Evolutionary conservation across 1,284 basidiomycete species (phyloP), one percentile per base, ranked within the genome.

Genomic region (Entoloma clypeatum): DNA sequence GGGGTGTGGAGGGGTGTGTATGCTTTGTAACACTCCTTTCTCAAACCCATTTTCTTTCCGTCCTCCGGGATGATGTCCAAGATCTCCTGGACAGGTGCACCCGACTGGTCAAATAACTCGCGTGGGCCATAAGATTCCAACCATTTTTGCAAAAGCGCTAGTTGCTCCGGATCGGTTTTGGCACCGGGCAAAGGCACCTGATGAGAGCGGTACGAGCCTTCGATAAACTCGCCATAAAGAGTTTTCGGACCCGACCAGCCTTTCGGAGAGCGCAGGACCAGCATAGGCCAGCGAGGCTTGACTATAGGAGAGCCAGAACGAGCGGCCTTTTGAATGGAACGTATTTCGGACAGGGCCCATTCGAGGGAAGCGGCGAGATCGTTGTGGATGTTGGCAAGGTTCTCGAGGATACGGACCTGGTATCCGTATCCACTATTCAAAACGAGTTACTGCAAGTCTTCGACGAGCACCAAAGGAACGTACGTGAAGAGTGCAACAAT

Each of bases 271-370:
- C 88, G 78, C 39, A 93, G 68, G 54, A 92, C 77, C 49, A 93
- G 69, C 56, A 93, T 75, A 3, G 91, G 91, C 87, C 87, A 93
- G 33, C 87, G 74, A 11, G 91, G 89, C 64, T 92, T 92, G 30
- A 79, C 67, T 48, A 90, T 80, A 5, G 89, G 80, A 7, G 80
- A 75, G 1, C 86, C 87, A 7, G 64, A 67, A 27, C 90, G 77
- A 5, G 92, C 91, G 1, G 85, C 86, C 0, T 61, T 60, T 61
- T 95, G 91, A 39, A 93, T 92, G 52, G 74, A 78, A 52, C 66
- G 72, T 52, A 92, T 91, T 62, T 90, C 85, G 9, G 56, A 58
- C n/a, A 86, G 63, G 2, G 86, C 86, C 88, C 89, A 93, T 43
- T 87, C 81, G 65, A 94, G 73, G 9, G 85, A 81, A 0, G 76